phyloP scores from a whole-genome alignment of 2,329 filamentous ascomycete genomes.

The Leptographium flavum region DNA sequence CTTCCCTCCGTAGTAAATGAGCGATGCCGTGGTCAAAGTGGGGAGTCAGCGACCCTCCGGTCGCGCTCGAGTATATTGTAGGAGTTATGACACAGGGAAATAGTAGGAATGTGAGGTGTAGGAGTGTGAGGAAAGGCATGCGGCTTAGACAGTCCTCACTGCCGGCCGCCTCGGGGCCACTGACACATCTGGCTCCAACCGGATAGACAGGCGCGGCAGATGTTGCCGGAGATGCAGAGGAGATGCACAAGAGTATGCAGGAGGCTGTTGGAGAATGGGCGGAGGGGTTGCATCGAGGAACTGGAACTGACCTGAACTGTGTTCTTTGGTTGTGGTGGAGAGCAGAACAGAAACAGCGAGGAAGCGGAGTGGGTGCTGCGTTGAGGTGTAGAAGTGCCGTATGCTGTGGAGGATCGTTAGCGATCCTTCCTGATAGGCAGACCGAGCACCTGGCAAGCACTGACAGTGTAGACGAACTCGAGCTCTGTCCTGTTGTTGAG shows the following conservation, averaged over 20 bases:
- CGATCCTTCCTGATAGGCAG: too few relatives aligned
- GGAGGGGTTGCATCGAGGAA: not conserved
- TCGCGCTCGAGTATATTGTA: too few relatives aligned
- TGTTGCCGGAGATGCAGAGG: not conserved
- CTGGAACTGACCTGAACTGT: not conserved
- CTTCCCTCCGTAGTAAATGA: too few relatives aligned
- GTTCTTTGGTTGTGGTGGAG: not conserved
- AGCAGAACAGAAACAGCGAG: not conserved
- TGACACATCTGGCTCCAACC: too few relatives aligned
- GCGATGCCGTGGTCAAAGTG: not conserved
- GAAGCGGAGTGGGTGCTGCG: not conserved
- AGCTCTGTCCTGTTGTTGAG: too few relatives aligned
- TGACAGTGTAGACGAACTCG: too few relatives aligned
- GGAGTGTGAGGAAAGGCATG: not conserved
- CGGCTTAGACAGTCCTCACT: too few relatives aligned
- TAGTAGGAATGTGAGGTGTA: not conserved
- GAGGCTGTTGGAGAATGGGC: not conserved
- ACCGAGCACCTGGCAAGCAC: too few relatives aligned
- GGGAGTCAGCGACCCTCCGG: too few relatives aligned
- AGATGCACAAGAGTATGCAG: conserved; percentile 1
- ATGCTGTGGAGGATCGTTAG: too few relatives aligned
- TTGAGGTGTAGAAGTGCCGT: not conserved
- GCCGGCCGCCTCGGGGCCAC: too few relatives aligned
- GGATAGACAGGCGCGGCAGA: too few relatives aligned
- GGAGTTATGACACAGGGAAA: not conserved